Evolutionary conservation across 345 rosid species (phyloP), one percentile per base, ranked within the genome.

Genomic region (Sonneratia alba): DNA sequence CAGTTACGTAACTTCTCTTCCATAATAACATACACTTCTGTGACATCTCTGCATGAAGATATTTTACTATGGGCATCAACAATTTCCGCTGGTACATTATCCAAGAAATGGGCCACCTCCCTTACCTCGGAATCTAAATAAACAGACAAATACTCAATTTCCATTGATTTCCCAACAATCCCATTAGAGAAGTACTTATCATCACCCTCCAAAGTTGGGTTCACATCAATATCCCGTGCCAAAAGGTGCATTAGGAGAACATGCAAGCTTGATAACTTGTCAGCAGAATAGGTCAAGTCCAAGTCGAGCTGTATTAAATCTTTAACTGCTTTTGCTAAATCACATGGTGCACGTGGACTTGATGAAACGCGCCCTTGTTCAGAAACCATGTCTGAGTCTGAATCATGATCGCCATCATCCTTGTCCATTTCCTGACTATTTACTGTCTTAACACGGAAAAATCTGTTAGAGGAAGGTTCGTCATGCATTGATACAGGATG

Each of bases 121-220:
- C 82, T 85, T 72, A 90, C 79, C 85, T 90, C 92, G 0, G 97
- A 90, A 81, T 87, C 99, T 72, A 95, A 76, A 79, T 91, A 77
- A 63, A 89, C 88, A 57, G 84, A 85, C 59, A 89, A 82, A 38
- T 91, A 85, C 82, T 92, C 97, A 81, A 83, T 82, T 55, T 75
- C 66, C 85, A 91, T 80, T 65, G 97, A 89, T 84, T 87, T 89
- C 79, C 87, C 92, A 69, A 84, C 73, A 11, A 87, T 84, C 49
- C 73, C 82, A 73, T 82, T 62, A 6, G 88, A 79, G 63, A 82
- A 66, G 74, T 67, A 47, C 6, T 62, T 34, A 43, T 79, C 73
- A 71, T 76, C 83, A 72, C 68, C 79, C 48, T 76, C 68, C 34
- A 81, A 80, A 79, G 80, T 83, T 24, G 76, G 79, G 72, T 84